Evolutionary conservation across 371 early-diverging fungal species (phyloP).

Genomic region (Lichtheimia ornata): DNA sequence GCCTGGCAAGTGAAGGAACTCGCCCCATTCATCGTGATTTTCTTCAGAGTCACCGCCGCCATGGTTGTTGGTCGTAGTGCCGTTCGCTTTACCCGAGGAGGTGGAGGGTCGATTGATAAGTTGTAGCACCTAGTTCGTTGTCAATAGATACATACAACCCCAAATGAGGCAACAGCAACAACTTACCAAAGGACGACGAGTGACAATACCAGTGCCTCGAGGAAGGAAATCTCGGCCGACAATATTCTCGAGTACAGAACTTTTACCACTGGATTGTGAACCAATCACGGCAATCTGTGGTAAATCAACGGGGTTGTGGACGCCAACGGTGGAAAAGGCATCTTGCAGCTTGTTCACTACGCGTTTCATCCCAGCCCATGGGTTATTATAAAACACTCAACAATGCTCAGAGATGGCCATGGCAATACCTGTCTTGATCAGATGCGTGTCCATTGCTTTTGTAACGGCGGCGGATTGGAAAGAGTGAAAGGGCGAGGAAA

Average conservation of each 20-base stretch:
- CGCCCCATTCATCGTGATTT: slow-evolving; percentile 93
- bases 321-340: slow-evolving; percentile 95
- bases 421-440: slow-evolving; percentile 27
- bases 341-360: slow-evolving; percentile 93
- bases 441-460: slow-evolving; percentile 24
- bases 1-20: slow-evolving; percentile 94
- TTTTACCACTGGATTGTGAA: slow-evolving; percentile 97
- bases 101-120: slow-evolving; percentile 85
- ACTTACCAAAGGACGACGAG: slow-evolving; percentile 90
- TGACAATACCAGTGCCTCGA: slow-evolving; percentile 94
- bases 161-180: neutral
- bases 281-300: slow-evolving; percentile 99
- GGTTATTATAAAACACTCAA: neutral
- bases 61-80: slow-evolving; percentile 3
- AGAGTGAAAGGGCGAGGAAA: too few species aligned
- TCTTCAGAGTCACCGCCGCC: slow-evolving; percentile 28
- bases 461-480: too few species aligned
- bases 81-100: slow-evolving; percentile 24
- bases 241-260: slow-evolving; percentile 98
- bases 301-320: slow-evolving; percentile 95
- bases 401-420: too few species aligned
- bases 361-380: neutral
- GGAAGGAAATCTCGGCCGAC: slow-evolving; percentile 99
- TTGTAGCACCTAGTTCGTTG: slow-evolving; percentile 76
- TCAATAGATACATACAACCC: neutral